These are phyloP conservation scores for Coemansia sp. DNA, from an alignment of 192 early-diverging fungal species.

Conservation along the genomic window DNA sequence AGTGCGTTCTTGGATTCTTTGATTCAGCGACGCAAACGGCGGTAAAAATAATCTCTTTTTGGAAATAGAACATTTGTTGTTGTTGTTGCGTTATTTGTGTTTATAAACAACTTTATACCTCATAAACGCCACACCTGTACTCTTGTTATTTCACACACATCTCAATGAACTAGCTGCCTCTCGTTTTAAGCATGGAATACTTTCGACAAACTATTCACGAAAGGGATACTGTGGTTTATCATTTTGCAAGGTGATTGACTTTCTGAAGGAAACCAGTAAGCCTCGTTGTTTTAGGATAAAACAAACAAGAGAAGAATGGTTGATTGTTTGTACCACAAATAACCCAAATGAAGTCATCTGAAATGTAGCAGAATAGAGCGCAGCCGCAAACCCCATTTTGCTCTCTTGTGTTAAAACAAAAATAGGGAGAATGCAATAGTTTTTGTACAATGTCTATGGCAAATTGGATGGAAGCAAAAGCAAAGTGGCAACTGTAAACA, in stretches of 20 bases:
- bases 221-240: neutral
- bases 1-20: conserved; percentile 31
- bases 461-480: too few species aligned
- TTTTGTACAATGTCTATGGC: too few species aligned
- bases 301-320: neutral
- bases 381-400: neutral
- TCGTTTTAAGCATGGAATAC: too few species aligned
- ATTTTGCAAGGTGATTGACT: neutral
- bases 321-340: neutral
- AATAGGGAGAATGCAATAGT: neutral
- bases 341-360: neutral
- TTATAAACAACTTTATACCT: too few species aligned
- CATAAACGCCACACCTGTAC: too few species aligned
- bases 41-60: conserved; percentile 1
- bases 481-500: neutral
- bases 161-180: too few species aligned
- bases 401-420: neutral
- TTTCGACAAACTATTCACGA: neutral
- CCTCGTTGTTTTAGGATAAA: neutral
- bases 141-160: too few species aligned
- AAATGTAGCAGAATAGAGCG: neutral
- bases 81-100: too few species aligned
- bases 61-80: neutral
- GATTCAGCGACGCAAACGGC: conserved; percentile 20
- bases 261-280: neutral